Conservation (phyloP, 805 yeast genomes). For the Lachancea waltii region DNA sequence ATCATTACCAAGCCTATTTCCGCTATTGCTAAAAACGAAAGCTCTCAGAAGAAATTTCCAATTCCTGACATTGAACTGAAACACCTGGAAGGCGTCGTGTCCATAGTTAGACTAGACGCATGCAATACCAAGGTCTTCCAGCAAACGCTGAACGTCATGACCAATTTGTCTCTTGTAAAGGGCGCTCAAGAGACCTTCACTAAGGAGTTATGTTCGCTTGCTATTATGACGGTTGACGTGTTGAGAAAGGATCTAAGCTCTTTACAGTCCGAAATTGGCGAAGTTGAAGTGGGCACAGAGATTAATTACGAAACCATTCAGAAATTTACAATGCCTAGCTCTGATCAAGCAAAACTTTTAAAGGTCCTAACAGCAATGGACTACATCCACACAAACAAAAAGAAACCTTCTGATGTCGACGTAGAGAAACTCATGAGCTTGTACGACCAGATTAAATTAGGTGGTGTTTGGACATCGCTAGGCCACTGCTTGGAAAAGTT, state of each 20-base stretch:
- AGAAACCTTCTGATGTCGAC: slow-evolving; percentile 20
- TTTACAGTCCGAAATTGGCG: slow-evolving; percentile 41
- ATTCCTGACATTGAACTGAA: slow-evolving; percentile 60
- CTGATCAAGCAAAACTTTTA: slow-evolving; percentile 84
- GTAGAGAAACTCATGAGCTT: slow-evolving; percentile 47
- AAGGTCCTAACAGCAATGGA: slow-evolving; percentile 84
- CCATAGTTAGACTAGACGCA: slow-evolving; percentile 69
- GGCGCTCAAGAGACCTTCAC: slow-evolving; percentile 63
- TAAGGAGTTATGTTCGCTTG: slow-evolving; percentile 55
- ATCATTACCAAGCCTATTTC: slow-evolving; percentile 68
- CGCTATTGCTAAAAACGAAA: slow-evolving; percentile 40
- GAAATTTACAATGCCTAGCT: slow-evolving; percentile 69
- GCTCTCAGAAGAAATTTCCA: slow-evolving; percentile 30
- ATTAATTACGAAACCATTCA: slow-evolving; percentile 50
- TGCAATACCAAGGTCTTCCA: slow-evolving; percentile 82
- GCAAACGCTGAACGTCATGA: slow-evolving; percentile 75
- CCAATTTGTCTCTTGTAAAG: slow-evolving; percentile 56
- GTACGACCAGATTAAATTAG: slow-evolving; percentile 65
- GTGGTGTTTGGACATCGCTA: slow-evolving; percentile 77
- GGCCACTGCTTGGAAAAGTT: slow-evolving; percentile 63
- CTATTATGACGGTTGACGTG: slow-evolving; percentile 49
- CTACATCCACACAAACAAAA: slow-evolving; percentile 53
- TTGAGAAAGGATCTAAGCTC: slow-evolving; percentile 50
- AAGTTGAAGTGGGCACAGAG: slow-evolving; percentile 36
- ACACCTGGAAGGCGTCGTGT: slow-evolving; percentile 56